Base-by-base conservation (phyloP, 768 basidiomycete genomes). In the Cyclocybe aegerita region DNA sequence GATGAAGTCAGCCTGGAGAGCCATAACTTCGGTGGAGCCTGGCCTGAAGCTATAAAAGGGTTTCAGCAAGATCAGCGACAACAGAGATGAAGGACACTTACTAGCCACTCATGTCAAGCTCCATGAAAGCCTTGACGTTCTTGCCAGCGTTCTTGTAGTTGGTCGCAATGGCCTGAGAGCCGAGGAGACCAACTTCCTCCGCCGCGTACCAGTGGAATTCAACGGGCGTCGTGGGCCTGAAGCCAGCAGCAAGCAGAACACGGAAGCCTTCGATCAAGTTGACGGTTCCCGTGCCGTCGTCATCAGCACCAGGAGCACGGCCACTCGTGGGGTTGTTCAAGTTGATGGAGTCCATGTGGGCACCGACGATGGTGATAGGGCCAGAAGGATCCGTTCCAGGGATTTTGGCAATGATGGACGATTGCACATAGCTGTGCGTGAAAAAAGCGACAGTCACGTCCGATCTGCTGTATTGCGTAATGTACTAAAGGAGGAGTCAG, bases 151-250 rank as follows among this genome's bases (percentile, higher is more conserved):
- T 70, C 58, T 76, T 76, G 65, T 82, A 82, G 23, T 62, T 65
- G 30, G 71, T 71, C 4, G 77, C 81, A 49, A 85, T 70, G 6
- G 79, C 82, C 53, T 80, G 79, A 34, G 77, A 77, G 15, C 81
- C 81, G 7, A 76, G 62, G 4, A 75, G 65, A 11, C 76, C 77
- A 39, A 61, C 74, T 48, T 76, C 75, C 53, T 78, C 75, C 17
- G 67, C 75, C 31, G 74, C 65, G 56, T 76, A 79, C 71, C 72
- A 78, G 51, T 77, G 75, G 64, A 77, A 77, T 54, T 78, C 75
- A 33, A 79, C 69, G 2, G 75, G 69, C 7, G 63, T 67, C 10
- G 66, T 61, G 1, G 76, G 75, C 37, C 54, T 60, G 61, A 73
- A 77, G 3, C 65, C 68, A 38, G 65, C 57, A 9, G 68, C 67